phyloP scores from a whole-genome alignment of 2,329 filamentous ascomycete genomes.

The Alternaria infectoria region DNA sequence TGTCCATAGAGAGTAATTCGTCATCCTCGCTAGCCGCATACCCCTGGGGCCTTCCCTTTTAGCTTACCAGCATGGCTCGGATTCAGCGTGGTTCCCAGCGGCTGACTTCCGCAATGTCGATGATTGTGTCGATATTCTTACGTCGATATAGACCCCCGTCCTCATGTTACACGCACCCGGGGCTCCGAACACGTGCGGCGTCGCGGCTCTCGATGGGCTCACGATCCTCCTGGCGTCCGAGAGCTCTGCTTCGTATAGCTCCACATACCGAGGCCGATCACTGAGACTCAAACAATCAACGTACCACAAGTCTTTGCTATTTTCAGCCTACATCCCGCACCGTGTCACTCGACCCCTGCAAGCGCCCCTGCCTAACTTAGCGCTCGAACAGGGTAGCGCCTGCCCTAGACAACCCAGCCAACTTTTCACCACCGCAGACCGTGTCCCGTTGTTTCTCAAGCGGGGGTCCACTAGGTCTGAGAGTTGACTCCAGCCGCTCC shows the following conservation, averaged over 20 bases:
- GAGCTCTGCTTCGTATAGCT: constrained; percentile 26
- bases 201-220: background rate
- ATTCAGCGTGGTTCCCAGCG: background rate
- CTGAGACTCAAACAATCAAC: constrained; percentile 26
- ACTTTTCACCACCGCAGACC: constrained; percentile 12
- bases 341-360: constrained; percentile 23
- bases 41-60: background rate
- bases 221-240: constrained; percentile 1
- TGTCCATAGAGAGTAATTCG: background rate
- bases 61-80: constrained; percentile 10
- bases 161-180: background rate
- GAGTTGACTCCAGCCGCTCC: constrained; percentile 18
- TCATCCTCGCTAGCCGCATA: background rate
- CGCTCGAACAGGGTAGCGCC: constrained; percentile 28
- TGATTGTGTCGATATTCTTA: background rate
- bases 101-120: background rate
- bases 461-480: constrained; percentile 20
- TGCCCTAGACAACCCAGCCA: constrained; percentile 16
- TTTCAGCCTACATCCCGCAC: constrained; percentile 32
- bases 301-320: constrained; percentile 40
- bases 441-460: constrained; percentile 26
- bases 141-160: background rate
- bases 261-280: constrained; percentile 24
- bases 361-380: constrained; percentile 2
- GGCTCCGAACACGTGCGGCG: background rate